These are phyloP conservation scores for Peribolospora baueri DNA, from an alignment of 768 basidiomycete species.

Conservation along the genomic window DNA sequence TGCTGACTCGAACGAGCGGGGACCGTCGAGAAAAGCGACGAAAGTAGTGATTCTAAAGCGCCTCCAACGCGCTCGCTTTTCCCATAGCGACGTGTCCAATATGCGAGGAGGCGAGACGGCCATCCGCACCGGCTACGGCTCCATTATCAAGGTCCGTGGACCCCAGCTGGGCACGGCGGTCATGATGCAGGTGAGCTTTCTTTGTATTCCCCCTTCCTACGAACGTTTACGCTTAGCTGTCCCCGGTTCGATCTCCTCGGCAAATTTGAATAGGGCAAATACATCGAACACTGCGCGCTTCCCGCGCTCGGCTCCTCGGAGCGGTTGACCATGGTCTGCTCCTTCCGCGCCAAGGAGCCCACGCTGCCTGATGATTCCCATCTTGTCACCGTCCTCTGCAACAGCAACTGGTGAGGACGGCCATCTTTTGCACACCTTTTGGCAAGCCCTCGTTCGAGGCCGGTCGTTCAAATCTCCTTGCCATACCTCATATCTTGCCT, in stretches of 20 bases:
- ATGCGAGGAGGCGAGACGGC: slow-evolving; percentile 1
- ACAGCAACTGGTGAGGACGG: no score
- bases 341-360: background rate
- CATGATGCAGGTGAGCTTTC: background rate
- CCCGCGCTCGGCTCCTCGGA: background rate
- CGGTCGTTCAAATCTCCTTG: background rate
- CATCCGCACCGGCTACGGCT: background rate
- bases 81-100: background rate
- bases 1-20: no score
- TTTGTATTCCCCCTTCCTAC: no score
- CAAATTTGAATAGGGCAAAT: no score
- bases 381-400: background rate
- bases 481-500: background rate
- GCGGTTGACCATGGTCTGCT: background rate
- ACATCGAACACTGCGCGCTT: background rate
- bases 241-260: no score
- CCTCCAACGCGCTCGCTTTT: no score
- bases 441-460: background rate
- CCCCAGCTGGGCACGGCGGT: background rate
- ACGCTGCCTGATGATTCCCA: background rate
- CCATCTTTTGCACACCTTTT: no score
- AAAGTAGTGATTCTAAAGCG: no score
- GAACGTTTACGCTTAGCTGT: no score
- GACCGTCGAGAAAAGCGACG: no score
- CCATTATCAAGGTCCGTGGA: background rate